Base-by-base conservation (phyloP, 805 yeast species). In the Barnettozyma californica region DNA sequence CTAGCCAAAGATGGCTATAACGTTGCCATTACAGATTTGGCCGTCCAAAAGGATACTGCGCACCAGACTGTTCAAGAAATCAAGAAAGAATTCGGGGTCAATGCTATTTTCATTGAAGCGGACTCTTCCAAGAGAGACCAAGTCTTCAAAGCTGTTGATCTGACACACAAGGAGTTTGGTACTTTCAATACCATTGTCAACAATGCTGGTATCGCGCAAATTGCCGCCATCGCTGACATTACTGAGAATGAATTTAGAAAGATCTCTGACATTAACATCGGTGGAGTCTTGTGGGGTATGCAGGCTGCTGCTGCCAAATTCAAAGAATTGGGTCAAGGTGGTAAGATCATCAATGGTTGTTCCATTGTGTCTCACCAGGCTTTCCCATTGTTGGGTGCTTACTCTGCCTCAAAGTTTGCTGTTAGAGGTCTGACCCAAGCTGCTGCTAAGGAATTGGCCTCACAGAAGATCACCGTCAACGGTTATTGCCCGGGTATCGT, bases 1-100 rank as follows among this genome's bases (percentile, higher is more conserved):
- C 74, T 90, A 61, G 96, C 96, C n/a, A 66, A 71, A 46, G 80
- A 76, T 54, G 95, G 95, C 2, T 82, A 87, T 64, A 53, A 60
- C 36, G 58, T 62, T 20, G 65, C 65, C 16, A 57, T 62, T 43
- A 58, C 63, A 2, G 65, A 62, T 48, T 42, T 64, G 29, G 51
- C 61, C 11, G n/a, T 20, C 6, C 66, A 65, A 50, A 53, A 50
- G 34, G 48, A 45, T 1, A 46, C 45, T 13, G 68, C 68, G 2
- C 26, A 47, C 35, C 55, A 52, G 26, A 54, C 62, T 2, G 57
- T 60, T 4, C 41, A 58, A 21, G 60, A 53, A 27, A 53, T 64
- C 19, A 27, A 40, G 9, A 42, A 52, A 40, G 48, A 52, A 31
- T 35, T 55, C 5, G 62, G 62, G 33, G 45, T 46, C 20, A 54